Evolutionary conservation across 352 stramenopile genomes (phyloP).

Genomic region (Phytophthora macrochlamydospora): DNA sequence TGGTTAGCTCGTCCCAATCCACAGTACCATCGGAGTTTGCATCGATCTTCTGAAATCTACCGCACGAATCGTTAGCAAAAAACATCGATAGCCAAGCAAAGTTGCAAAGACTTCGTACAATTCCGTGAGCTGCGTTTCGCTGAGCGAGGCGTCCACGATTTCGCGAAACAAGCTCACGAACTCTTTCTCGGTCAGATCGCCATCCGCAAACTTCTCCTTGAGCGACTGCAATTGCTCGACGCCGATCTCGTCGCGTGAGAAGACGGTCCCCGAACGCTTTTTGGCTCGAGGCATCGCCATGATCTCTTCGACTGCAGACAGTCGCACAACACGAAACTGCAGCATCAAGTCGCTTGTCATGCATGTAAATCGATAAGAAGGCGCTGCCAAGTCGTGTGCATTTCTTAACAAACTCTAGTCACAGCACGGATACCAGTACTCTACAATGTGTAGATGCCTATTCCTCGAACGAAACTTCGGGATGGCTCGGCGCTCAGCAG

Average conservation of each 20-base stretch:
- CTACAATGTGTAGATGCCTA: neutral
- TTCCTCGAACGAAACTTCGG: constrained; percentile 21
- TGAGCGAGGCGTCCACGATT: constrained; percentile 80
- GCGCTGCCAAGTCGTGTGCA: neutral
- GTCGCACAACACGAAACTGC: constrained; percentile 20
- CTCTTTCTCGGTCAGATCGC: constrained; percentile 84
- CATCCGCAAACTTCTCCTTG: constrained; percentile 85
- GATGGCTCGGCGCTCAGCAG: constrained; percentile 27
- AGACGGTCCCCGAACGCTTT: constrained; percentile 64
- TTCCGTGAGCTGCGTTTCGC: constrained; percentile 79
- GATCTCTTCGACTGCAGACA: neutral
- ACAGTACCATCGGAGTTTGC: constrained; percentile 87
- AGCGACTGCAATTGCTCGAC: constrained; percentile 84
- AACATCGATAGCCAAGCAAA: neutral
- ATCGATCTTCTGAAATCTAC: constrained; percentile 89
- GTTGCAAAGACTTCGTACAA: constrained; percentile 48
- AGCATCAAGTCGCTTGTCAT: neutral
- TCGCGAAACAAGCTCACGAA: constrained; percentile 86
- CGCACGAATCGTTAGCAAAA: neutral
- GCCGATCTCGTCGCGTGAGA: constrained; percentile 81
- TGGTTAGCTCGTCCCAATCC: constrained; percentile 91
- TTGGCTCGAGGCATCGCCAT: constrained; percentile 35
- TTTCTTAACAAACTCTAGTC: neutral
- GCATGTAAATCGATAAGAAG: neutral
- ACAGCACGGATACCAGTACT: neutral